A percentile compares a stretch with the other conserved stretches of the same genome.
Evolutionary conservation across 1,284 basidiomycete species (phyloP).

Genomic region (Heterobasidion occidentale): DNA sequence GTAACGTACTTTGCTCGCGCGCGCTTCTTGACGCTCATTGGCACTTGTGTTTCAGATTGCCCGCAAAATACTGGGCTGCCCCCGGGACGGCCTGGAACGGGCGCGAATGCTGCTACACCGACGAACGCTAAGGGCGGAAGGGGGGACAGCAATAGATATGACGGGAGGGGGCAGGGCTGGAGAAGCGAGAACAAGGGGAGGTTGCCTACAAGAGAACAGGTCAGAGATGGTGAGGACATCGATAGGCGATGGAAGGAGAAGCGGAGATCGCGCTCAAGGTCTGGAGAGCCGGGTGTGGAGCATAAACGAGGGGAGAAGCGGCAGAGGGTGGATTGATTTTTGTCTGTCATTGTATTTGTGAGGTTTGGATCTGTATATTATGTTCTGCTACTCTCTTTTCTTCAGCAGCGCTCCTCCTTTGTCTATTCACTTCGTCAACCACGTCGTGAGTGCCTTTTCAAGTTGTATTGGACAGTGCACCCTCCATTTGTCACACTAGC

Average conservation of each 20-base stretch:
- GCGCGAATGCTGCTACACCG: constrained; percentile 35
- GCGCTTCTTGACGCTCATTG: constrained; percentile 5
- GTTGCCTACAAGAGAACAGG: constrained; percentile 16
- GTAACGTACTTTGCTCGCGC: constrained; percentile 26
- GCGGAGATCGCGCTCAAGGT: constrained; percentile 35
- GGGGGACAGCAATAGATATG: constrained; percentile 6
- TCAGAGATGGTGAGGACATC: constrained; percentile 16
- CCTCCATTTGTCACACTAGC: no score
- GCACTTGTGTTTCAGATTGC: constrained; percentile 43
- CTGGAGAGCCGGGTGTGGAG: constrained; percentile 16
- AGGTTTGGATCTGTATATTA: not conserved
- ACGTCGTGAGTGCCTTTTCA: no score
- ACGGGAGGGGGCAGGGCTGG: constrained; percentile 2
- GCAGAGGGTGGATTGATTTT: constrained; percentile 20
- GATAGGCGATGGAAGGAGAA: constrained; percentile 21
- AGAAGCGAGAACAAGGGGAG: constrained; percentile 6
- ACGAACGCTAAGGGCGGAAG: constrained; percentile 35
- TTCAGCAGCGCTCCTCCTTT: no score
- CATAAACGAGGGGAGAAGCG: constrained; percentile 24
- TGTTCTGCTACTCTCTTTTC: no score
- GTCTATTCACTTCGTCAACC: no score
- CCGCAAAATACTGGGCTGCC: constrained; percentile 54
- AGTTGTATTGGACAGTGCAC: no score
- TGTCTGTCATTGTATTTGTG: not conserved
- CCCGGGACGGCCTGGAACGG: constrained; percentile 32